phyloP scores from a whole-genome alignment of 352 stramenopile species.

The Saprolegnia parasitica region DNA sequence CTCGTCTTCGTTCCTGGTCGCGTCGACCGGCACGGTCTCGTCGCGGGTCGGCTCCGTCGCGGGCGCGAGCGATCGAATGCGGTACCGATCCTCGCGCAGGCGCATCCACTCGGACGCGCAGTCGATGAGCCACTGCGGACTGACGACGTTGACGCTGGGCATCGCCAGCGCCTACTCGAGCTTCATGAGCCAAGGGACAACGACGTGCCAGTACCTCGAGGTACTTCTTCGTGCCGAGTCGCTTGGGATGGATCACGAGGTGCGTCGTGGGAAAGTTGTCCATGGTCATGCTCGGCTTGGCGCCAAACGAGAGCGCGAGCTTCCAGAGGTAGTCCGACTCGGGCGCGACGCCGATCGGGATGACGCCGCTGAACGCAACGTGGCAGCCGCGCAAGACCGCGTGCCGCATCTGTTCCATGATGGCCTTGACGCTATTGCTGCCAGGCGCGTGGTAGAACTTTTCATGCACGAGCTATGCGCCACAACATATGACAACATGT shows the following conservation, averaged over 20 bases:
- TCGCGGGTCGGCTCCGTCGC: not conserved
- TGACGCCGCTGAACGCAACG: conserved; percentile 81
- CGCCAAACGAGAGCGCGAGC: conserved; percentile 64
- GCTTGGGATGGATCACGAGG: conserved; percentile 74
- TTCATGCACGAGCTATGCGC: conserved; percentile 21
- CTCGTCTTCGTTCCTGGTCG: not conserved
- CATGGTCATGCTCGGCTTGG: conserved; percentile 57
- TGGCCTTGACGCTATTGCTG: conserved; percentile 2
- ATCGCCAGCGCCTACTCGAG: conserved; percentile 50
- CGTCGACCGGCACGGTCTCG: not conserved
- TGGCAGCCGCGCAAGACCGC: conserved; percentile 53
- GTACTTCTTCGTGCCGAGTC: conserved; percentile 77
- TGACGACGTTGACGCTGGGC: conserved; percentile 56
- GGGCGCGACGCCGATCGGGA: conserved; percentile 53
- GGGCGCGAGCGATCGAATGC: not conserved
- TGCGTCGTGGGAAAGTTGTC: conserved; percentile 77
- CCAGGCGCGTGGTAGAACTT: not conserved
- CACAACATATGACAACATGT: not conserved
- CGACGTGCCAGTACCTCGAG: conserved; percentile 38
- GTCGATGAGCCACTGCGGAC: conserved; percentile 76
- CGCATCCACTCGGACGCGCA: conserved; percentile 64
- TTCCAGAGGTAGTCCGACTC: conserved; percentile 73
- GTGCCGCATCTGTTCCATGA: conserved; percentile 51
- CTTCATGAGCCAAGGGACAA: conserved; percentile 3
- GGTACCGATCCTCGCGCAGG: conserved; percentile 45